These are phyloP conservation scores for Diaporthe helianthi DNA, from an alignment of 2,329 filamentous ascomycete genomes.

Conservation along the genomic window DNA sequence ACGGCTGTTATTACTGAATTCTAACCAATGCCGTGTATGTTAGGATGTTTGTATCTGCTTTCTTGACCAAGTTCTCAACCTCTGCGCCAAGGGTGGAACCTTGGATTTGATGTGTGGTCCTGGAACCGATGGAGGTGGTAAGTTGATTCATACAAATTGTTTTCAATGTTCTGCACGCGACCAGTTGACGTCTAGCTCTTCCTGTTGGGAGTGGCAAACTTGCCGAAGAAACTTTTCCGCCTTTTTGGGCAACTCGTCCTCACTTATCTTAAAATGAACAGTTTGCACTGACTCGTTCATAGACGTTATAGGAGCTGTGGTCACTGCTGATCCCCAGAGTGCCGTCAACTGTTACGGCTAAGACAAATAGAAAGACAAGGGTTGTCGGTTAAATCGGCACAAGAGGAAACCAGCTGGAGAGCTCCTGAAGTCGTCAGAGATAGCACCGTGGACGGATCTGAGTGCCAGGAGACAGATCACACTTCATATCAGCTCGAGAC, in stretches of 20 bases:
- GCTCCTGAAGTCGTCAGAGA: neutral
- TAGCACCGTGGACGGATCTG: neutral
- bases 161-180: too few species aligned
- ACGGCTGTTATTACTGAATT: neutral
- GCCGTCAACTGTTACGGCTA: neutral
- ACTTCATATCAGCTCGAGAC: too few species aligned
- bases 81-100: neutral
- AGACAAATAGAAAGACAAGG: neutral
- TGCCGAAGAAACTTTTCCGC: neutral
- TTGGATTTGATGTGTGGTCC: neutral
- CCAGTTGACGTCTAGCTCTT: neutral
- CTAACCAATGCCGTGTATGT: neutral
- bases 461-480: neutral
- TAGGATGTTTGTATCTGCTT: slow-evolving; percentile 12
- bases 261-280: too few species aligned
- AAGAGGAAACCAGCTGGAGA: neutral
- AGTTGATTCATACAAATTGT: neutral
- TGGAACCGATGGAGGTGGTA: slow-evolving; percentile 10
- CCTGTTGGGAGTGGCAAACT: too few species aligned
- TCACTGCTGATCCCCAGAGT: neutral
- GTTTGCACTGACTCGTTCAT: neutral
- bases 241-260: neutral
- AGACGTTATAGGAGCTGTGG: neutral
- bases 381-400: too few species aligned
- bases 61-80: neutral